Evolutionary conservation across 2,329 filamentous ascomycete genomes (phyloP), one percentile per base, ranked within the genome.

Genomic region (Arthrobotrys iridis): DNA sequence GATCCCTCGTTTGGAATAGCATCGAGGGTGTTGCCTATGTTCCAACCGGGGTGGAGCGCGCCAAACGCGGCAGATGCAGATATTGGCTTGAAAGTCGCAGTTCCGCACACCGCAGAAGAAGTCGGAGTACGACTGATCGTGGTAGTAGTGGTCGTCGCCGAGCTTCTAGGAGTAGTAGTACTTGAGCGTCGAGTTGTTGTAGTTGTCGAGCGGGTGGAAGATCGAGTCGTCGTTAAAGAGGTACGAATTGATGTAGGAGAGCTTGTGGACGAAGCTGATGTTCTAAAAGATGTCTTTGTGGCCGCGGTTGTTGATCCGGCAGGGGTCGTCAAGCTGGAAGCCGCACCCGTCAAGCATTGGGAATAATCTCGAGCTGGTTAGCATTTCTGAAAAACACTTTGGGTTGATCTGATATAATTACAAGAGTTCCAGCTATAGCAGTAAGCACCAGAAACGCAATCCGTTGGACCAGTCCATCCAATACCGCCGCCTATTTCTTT

Each of bases 21-120:
- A 77, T 89, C 87, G 18, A 89, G 83, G 0, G 86, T 88, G 67
- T 89, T 89, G 2, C 87, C 87, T 3, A 88, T 77, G 77, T 88
- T 89, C 87, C 87, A 89, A 5, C 87, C 87, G 0, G 87, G 85
- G 55, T 85, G 85, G 33, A 88, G 81, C 3, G 82, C 83, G 1
- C 82, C 81, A 40, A 88, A 60, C 26, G 70, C 73, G n/a, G 57
- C 37, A 8, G 41, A 50, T 0, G 67, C 67, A 6, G 67, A 63
- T 10, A 72, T 50, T 2, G 67, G 81, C 58, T 82, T 46, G n/a
- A 72, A 72, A 11, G 58, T 72, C 2, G 59, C 67, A 3, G 67
- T 72, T 1, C 67, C 67, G 18, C 67, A 72, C 28, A 72, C 24
- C 1, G 46, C 67, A 3, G 67, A 46, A 6, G 67, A 48, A 11